Conservation (phyloP, 169 alveolate species). For the Cryptosporidium viatorum region DNA sequence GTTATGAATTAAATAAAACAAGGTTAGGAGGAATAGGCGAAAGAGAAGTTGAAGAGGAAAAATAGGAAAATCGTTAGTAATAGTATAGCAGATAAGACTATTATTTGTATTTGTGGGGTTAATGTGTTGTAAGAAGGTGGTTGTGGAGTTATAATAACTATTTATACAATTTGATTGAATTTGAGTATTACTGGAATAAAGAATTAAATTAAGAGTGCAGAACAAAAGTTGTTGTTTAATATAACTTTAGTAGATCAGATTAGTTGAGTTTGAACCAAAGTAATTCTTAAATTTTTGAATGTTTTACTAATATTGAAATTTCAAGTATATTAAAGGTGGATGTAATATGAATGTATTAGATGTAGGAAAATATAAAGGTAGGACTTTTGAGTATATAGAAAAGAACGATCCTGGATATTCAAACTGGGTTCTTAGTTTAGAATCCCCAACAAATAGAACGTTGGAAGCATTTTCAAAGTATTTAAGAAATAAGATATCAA, state of each 20-base stretch:
- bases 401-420: conserved; percentile 71
- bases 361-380: conserved; percentile 71
- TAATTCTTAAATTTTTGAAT: background rate
- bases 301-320: background rate
- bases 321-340: background rate
- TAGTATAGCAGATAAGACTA: too few species aligned
- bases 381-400: conserved; percentile 49
- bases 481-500: conserved; percentile 17
- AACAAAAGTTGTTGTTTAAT: too few species aligned
- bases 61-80: background rate
- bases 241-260: background rate
- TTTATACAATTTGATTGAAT: too few species aligned
- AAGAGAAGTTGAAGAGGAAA: too few species aligned
- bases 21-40: background rate
- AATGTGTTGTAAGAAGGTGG: background rate
- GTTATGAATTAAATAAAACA: background rate
- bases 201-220: background rate
- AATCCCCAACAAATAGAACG: conserved; percentile 47
- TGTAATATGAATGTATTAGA: conserved; percentile 52
- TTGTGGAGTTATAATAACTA: too few species aligned
- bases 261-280: background rate
- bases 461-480: conserved; percentile 48
- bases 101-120: background rate
- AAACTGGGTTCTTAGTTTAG: conserved; percentile 67
- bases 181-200: background rate